These are phyloP conservation scores for Beauveria sp. DNA, from an alignment of 2,329 filamentous ascomycete species.

Conservation along the genomic window DNA sequence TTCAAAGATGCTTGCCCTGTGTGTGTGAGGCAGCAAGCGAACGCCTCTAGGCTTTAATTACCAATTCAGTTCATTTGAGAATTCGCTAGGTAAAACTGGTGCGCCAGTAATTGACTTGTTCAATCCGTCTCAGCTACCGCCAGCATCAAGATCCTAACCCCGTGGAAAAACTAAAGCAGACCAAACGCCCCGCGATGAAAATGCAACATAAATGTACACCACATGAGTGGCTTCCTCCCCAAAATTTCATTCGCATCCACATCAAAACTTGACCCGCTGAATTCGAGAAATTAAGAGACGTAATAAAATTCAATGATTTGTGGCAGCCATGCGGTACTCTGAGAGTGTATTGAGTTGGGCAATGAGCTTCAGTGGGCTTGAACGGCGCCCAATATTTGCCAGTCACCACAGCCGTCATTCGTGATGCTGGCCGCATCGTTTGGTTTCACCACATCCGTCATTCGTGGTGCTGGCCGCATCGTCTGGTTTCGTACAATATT, in stretches of 20 bases:
- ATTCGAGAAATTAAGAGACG: not conserved
- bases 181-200: conserved; percentile 3
- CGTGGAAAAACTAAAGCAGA: not conserved
- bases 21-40: not conserved
- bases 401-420: not conserved
- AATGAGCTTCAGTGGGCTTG: not conserved
- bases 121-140: not conserved
- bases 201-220: conserved; percentile 1
- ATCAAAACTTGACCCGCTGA: not conserved
- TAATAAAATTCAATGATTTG: not conserved
- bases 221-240: not conserved
- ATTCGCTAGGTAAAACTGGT: not conserved
- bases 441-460: not conserved
- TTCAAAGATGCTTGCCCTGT: not conserved
- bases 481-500: not conserved
- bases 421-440: not conserved
- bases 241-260: not conserved
- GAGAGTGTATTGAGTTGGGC: not conserved
- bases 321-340: conserved; percentile 1
- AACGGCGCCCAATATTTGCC: not conserved
- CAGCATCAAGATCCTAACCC: not conserved
- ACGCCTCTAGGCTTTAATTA: conserved; percentile 1
- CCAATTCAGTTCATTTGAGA: not conserved
- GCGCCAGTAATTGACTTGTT: not conserved
- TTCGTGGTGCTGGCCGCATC: not conserved